Base-by-base conservation (phyloP, 257 asterid genomes). In the Fraxinus cuspidata region DNA sequence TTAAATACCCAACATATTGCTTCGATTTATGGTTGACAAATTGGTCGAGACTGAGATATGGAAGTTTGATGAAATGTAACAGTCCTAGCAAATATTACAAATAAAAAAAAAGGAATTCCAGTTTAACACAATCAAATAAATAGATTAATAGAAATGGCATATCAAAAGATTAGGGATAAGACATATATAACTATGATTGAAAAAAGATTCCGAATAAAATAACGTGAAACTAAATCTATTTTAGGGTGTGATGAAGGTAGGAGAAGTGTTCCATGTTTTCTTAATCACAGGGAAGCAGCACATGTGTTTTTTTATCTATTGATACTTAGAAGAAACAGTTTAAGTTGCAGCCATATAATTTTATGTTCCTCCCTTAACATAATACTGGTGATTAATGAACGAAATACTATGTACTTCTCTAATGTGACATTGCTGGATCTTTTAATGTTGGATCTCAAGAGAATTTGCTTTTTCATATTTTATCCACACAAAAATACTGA, bases 371-470 rank as follows among this genome's bases (percentile, higher is more conserved):
- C 68, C 4, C 31, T 25, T 25, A 60, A 18, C 31, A 6, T 60
- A 10, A 60, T 51, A 37, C 29, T 60, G 31, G 15, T 60, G 15
- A 60, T 60, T 60, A 60, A 25, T 58, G 15, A 21, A 58, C 23
- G 66, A 58, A 1, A 56, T 56, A 2, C 66, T 5, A 19, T 10
- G 29, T 21, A 58, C 29, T 60, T 60, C 69, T 25, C 7, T 63
- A 27, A 25, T 10, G 32, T 63, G 64, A 53, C 2, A 2, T 27
- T 25, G 34, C 34, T 63, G 10, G 29, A 9, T 25, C 25, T 63
- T 63, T 19, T 18, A 29, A 29, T 68, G 44, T 75, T 81, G 75
- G 42, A 38, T 73, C 80, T 74, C 78, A 51, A 60, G 79, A 75
- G 35, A 42, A 37, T 25, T 25, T 40, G 0, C 21, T 15, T 77